Evolutionary conservation across 1,284 basidiomycete species (phyloP).

Genomic region (Pyrrhoderma noxium): DNA sequence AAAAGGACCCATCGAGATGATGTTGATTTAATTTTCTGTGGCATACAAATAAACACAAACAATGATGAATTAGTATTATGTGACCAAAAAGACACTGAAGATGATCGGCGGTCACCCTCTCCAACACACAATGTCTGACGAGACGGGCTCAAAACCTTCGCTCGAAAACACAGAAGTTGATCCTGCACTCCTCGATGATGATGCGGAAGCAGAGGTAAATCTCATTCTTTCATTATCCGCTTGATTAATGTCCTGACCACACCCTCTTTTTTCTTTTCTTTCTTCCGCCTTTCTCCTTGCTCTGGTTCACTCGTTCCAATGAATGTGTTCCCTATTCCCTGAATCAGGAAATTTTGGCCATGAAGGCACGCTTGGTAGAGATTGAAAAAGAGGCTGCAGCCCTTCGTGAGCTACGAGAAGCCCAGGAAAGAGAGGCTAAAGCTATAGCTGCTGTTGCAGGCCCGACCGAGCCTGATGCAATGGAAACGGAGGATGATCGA

Average conservation of each 20-base stretch:
- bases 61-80: not conserved
- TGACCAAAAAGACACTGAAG: not conserved
- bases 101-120: not conserved
- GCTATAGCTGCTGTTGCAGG: slow-evolving; percentile 34
- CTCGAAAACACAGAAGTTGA: slow-evolving; percentile 23
- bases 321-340: not conserved
- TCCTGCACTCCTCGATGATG: slow-evolving; percentile 28
- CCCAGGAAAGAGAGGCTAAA: slow-evolving; percentile 36
- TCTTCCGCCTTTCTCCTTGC: slow-evolving; percentile 19
- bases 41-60: not conserved
- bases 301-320: not conserved
- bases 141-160: slow-evolving; percentile 25
- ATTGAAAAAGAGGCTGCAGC: slow-evolving; percentile 91
- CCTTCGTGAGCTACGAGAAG: slow-evolving; percentile 84
- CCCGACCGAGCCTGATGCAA: slow-evolving; percentile 27
- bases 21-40: no score
- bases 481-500: slow-evolving; percentile 74
- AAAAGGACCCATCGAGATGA: no score
- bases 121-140: slow-evolving; percentile 28
- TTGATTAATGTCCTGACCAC: not conserved
- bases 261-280: not conserved
- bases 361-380: slow-evolving; percentile 90
- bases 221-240: not conserved
- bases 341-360: slow-evolving; percentile 67
- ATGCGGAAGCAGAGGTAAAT: slow-evolving; percentile 33